phyloP scores from a whole-genome alignment of 2,329 filamentous ascomycete species.

The Botrytis pseudocinerea region DNA sequence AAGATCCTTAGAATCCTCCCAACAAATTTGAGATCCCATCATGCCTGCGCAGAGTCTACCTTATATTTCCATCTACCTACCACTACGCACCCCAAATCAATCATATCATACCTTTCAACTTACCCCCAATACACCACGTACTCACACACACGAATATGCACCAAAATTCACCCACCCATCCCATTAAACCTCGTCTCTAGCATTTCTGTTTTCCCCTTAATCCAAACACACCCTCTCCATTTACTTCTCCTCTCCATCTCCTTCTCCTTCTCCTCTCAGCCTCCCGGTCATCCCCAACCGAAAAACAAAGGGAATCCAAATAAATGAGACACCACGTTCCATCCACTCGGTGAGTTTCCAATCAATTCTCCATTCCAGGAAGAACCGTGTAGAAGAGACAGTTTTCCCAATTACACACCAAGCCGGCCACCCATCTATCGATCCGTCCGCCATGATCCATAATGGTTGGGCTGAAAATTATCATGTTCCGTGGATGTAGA shows the following conservation, averaged over 20 bases:
- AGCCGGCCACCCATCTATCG: neutral
- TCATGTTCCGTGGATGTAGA: neutral
- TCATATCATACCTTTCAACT: neutral
- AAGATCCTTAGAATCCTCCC: rapidly evolving
- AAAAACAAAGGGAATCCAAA: neutral
- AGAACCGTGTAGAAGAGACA: neutral
- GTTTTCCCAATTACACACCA: neutral
- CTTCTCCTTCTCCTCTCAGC: no score
- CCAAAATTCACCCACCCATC: neutral
- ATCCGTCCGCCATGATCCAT: neutral
- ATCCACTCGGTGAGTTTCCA: neutral
- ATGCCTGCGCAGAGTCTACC: neutral
- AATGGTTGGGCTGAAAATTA: neutral
- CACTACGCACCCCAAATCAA: neutral
- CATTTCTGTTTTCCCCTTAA: neutral
- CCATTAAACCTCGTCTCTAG: neutral
- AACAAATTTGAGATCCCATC: neutral
- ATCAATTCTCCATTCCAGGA: neutral
- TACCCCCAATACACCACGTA: neutral
- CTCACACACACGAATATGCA: no score
- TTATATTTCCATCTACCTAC: neutral
- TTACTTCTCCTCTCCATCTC: no score
- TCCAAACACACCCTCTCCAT: neutral
- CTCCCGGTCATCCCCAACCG: neutral
- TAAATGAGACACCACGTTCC: neutral